Evolutionary conservation across 176 grass and related monocot genomes (phyloP), one percentile per base, ranked within the genome.

Genomic region (Aegilops speltoides): DNA sequence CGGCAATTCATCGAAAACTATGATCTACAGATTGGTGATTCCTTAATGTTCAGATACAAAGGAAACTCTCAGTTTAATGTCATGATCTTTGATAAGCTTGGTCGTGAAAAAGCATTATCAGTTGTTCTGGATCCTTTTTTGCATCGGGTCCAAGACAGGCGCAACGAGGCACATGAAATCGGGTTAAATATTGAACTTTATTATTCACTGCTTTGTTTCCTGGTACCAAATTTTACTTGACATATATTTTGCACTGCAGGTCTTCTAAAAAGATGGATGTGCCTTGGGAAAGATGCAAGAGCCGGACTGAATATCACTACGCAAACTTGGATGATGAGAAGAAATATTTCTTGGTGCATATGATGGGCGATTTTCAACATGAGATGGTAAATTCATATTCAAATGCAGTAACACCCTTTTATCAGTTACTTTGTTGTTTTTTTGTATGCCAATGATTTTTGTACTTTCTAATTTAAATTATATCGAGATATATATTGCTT

Each of bases 11-110:
- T 33, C 1, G 52, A 78, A 59, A 78, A 3, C 50, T 78, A 57
- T 78, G 50, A 78, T 78, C 50, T 78, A 36, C 29, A 78, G 16
- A 59, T 78, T 52, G 76, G 52, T 78, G 76, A 78, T 22, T 78
- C 50, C 19, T 6, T 78, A 34, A 78, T 78, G 20, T 78, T 78
- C 2, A 34, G 50, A 60, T 78, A 20, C 52, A 78, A 36, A 34
- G 76, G 76, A 22, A 78, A n/a, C 10, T 78, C 50, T 15, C 28
- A 78, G 29, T 78, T 78, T 23, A 31, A 60, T 60, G 76, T 22
- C 76, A 78, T 60, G 32, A 59, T 60, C 56, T 59, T 78, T 78
- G 76, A 78, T 78, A 56, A 36, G 1, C 28, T 36, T 74, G 72
- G 72, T 28, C 72, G 72, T 34, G 76, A 78, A 29, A 78, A 78